phyloP scores from a whole-genome alignment of 208 protist genomes.

The Trypanosoma mega region DNA sequence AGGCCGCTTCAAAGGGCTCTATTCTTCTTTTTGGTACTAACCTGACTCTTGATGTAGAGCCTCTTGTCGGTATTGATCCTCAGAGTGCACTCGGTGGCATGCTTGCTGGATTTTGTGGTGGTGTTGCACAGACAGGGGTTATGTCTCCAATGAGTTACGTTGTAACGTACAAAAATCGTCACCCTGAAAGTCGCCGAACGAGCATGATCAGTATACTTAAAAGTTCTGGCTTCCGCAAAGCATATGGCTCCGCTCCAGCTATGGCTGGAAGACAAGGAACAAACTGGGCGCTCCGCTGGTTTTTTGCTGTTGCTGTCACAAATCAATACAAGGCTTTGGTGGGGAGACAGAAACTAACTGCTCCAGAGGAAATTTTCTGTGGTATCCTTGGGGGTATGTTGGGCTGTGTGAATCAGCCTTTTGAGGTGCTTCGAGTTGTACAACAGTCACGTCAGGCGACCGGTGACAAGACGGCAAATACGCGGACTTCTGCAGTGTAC shows the following conservation, averaged over 20 bases:
- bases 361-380: constrained; percentile 25
- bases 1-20: constrained; percentile 37
- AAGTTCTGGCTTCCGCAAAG: constrained; percentile 17
- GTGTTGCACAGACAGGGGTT: constrained; percentile 29
- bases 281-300: constrained; percentile 43
- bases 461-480: constrained; percentile 20
- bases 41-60: constrained; percentile 22
- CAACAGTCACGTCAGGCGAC: constrained; percentile 26
- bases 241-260: constrained; percentile 21
- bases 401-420: constrained; percentile 46
- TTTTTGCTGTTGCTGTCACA: constrained; percentile 32
- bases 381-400: constrained; percentile 41
- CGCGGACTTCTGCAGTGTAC: constrained; percentile 11
- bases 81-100: constrained; percentile 28
- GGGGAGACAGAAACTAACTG: constrained; percentile 26
- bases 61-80: constrained; percentile 21
- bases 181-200: constrained; percentile 17
- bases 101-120: constrained; percentile 31
- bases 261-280: constrained; percentile 35
- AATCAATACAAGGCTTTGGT: constrained; percentile 25
- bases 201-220: constrained; percentile 16
- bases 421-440: constrained; percentile 47
- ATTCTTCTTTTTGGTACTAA: constrained; percentile 46
- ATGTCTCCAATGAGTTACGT: constrained; percentile 39
- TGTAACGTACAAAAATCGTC: constrained; percentile 32